These are phyloP conservation scores for Hortaea werneckii DNA, from an alignment of 2,329 filamentous ascomycete species.

Conservation along the genomic window DNA sequence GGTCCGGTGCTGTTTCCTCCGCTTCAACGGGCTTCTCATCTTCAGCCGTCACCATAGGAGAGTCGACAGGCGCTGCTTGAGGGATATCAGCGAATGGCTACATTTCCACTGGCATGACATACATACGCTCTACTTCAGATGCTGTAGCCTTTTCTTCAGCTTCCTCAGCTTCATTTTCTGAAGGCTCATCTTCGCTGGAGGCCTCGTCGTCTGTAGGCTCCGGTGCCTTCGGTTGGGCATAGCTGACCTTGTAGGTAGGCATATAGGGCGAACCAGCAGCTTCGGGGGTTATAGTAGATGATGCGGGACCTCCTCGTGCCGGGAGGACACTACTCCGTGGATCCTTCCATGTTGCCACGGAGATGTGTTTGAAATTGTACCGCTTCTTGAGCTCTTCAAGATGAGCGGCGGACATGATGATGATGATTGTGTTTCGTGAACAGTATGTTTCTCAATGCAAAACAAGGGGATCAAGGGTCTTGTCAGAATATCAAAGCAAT, in stretches of 20 bases:
- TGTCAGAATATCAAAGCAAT: no score
- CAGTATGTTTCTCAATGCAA: neutral
- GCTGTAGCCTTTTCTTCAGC: neutral
- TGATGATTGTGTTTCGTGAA: neutral
- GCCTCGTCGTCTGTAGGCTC: slow-evolving; percentile 19
- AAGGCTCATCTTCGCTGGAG: slow-evolving; percentile 6
- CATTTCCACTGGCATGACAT: no score
- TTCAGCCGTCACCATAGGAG: neutral
- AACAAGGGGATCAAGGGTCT: neutral
- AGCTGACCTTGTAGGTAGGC: slow-evolving; percentile 16
- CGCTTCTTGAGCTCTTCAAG: slow-evolving; percentile 12
- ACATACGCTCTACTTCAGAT: no score
- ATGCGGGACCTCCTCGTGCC: slow-evolving; percentile 15
- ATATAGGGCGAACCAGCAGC: slow-evolving; percentile 12
- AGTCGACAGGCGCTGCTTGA: neutral
- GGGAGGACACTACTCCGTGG: slow-evolving; percentile 16
- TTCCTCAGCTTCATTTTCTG: neutral
- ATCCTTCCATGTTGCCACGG: slow-evolving; percentile 18
- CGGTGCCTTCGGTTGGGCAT: slow-evolving; percentile 7
- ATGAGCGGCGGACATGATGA: slow-evolving; percentile 6
- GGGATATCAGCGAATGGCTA: no score
- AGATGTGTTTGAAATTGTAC: slow-evolving; percentile 15
- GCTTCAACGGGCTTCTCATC: neutral
- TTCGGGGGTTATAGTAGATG: slow-evolving; percentile 13
- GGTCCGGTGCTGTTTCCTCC: neutral